Evolutionary conservation across 345 rosid genomes (phyloP), one percentile per base, ranked within the genome.

Genomic region (Carallia brachiata): DNA sequence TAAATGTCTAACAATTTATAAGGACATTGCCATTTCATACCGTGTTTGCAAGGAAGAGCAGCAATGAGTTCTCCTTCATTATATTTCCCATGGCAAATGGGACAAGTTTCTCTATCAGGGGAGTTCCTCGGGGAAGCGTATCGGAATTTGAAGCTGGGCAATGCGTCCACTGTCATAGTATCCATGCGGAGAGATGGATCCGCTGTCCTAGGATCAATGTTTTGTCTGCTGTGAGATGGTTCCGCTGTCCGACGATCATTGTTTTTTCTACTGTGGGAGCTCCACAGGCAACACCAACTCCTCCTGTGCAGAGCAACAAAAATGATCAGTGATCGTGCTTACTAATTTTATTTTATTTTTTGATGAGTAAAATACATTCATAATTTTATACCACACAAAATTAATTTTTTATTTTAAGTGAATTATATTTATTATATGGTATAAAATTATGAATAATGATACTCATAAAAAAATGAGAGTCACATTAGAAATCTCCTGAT

Each of bases 41-140:
- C 89, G 52, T 91, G 97, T 62, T 83, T 82, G 81, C 97, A 89
- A 30, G 93, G 95, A 3, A 91, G 93, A 70, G 84, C 71, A 79
- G 82, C 88, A 54, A 91, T 77, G 77, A 48, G 70, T 77, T 89
- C 91, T 61, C 90, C 91, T 68, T 84, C 80, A 71, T 71, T 73
- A 69, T 86, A 91, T 75, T 89, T 95, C 81, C 86, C 97, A 40
- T 88, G 93, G 73, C 95, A 89, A 36, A 91, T 86, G 0, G 90
- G 82, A 79, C 96, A 88, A 28, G 92, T 86, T 70, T 86, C 92
- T 32, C 85, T 83, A 4, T 55, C 28, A 9, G 67, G 77, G 62
- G 65, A 77, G n/a, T 50, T 75, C 77, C 52, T 62, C 44, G 65
- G 79, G 54, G 37, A 40, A 28, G 76, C 72, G 66, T 80, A 81